Percentiles rank a stretch among this genome's conserved stretches.
Conservation (phyloP, 495 filamentous ascomycete species). For the Penicillium antarcticum region DNA sequence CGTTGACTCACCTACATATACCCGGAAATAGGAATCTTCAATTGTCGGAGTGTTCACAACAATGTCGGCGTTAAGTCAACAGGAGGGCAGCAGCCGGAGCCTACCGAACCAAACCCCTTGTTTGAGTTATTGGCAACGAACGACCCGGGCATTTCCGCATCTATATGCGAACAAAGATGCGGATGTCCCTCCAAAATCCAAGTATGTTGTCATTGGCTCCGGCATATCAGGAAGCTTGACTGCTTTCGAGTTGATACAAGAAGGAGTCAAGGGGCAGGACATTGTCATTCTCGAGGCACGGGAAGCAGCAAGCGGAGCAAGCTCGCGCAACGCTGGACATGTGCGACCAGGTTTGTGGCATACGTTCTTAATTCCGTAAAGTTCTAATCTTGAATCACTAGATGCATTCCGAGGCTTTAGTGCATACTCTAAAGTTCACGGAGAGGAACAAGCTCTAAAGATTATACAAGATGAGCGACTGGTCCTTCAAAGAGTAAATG, state of each 20-base stretch:
- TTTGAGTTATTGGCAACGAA: slow-evolving; percentile 34
- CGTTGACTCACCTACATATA: too few relatives aligned
- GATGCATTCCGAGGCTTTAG: slow-evolving; percentile 33
- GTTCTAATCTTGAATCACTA: not conserved
- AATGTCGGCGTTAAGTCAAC: not conserved
- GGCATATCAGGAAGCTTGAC: slow-evolving; percentile 27
- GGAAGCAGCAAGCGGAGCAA: slow-evolving; percentile 30
- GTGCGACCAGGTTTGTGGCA: slow-evolving; percentile 25
- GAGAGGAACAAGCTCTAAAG: slow-evolving; percentile 26
- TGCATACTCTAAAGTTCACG: slow-evolving; percentile 30
- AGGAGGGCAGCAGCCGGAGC: slow-evolving; percentile 13
- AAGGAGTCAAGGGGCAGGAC: slow-evolving; percentile 20
- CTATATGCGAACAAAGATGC: slow-evolving; percentile 16
- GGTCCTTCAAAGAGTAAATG: slow-evolving; percentile 22
- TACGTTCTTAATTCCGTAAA: not conserved
- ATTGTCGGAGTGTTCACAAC: too few relatives aligned
- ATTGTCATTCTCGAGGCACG: slow-evolving; percentile 31
- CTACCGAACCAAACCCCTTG: slow-evolving; percentile 22
- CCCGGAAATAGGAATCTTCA: too few relatives aligned
- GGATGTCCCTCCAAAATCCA: slow-evolving; percentile 6
- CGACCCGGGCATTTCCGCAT: slow-evolving; percentile 25
- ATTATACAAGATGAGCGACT: slow-evolving; percentile 27
- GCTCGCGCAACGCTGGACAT: slow-evolving; percentile 32
- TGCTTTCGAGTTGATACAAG: slow-evolving; percentile 23
- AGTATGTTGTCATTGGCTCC: slow-evolving; percentile 29